phyloP scores from a whole-genome alignment of 2,329 filamentous ascomycete genomes.

The Lachnellula arida region DNA sequence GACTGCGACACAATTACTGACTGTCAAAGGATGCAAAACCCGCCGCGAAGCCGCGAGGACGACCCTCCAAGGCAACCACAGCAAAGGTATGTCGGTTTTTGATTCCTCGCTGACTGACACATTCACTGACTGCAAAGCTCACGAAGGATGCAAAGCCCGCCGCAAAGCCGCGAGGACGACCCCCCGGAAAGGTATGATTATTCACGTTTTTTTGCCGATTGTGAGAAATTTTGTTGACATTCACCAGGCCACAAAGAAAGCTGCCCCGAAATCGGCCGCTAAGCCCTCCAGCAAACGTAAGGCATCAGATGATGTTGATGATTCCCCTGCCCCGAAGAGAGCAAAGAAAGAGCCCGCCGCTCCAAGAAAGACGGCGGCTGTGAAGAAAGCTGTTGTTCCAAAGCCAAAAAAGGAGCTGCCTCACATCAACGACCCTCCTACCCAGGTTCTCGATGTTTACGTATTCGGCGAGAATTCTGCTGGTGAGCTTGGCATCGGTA shows the following conservation, averaged over 20 bases:
- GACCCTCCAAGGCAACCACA: too few species aligned
- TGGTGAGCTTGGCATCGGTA: constrained; percentile 79
- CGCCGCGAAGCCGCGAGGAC: too few species aligned
- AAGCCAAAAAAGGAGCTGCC: constrained; percentile 30
- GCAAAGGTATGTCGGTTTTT: constrained; percentile 1
- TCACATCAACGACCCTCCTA: constrained; percentile 60
- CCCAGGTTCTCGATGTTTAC: constrained; percentile 63
- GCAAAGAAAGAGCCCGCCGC: constrained; percentile 21
- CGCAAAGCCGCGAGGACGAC: background rate
- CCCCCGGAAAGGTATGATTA: too few species aligned
- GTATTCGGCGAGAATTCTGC: constrained; percentile 76
- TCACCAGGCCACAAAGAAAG: constrained; percentile 6
- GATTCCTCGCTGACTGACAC: background rate
- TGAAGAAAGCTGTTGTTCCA: background rate
- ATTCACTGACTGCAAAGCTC: background rate
- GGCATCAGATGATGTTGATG: constrained; percentile 1
- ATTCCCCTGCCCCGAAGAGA: constrained; percentile 9
- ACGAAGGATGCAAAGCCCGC: constrained; percentile 6
- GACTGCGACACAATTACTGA: background rate
- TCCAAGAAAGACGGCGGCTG: constrained; percentile 18
- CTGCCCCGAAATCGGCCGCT: constrained; percentile 13
- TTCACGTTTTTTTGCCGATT: too few species aligned
- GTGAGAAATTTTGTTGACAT: too few species aligned
- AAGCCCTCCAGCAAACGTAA: constrained; percentile 7
- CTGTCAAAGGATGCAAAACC: background rate